Evolutionary conservation across 2,329 filamentous ascomycete species (phyloP).

Genomic region (Fusarium tuaranense): DNA sequence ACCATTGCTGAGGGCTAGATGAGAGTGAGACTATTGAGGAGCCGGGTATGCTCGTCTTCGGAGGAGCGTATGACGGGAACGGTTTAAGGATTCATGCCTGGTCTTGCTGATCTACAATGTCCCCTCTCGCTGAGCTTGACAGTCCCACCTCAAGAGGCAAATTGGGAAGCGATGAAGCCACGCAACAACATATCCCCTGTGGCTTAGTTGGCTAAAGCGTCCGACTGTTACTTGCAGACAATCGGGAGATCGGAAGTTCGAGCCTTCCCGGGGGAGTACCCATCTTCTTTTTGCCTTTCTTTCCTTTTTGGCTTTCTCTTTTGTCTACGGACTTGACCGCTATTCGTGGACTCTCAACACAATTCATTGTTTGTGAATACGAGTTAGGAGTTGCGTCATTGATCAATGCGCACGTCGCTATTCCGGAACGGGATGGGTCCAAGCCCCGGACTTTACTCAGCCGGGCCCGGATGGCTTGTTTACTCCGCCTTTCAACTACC

Average conservation of each 20-base stretch:
- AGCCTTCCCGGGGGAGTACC: conserved; percentile 44
- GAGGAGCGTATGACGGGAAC: not conserved
- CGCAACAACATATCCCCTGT: conserved; percentile 27
- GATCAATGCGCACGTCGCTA: not conserved
- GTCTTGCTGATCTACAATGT: not conserved
- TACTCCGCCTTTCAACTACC: not conserved
- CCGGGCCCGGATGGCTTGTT: not conserved
- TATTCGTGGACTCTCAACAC: not conserved
- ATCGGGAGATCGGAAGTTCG: conserved; percentile 48
- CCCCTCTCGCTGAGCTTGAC: not conserved
- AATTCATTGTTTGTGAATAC: not conserved
- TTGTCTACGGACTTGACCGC: not conserved
- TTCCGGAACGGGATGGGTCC: not conserved
- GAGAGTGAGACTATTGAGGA: not conserved
- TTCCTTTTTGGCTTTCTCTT: not conserved
- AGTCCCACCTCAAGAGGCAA: not conserved
- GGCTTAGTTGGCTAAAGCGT: conserved; percentile 44
- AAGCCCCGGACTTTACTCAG: not conserved
- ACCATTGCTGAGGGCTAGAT: not conserved
- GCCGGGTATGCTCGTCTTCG: too few species aligned
- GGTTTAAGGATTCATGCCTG: not conserved
- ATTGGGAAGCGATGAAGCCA: not conserved
- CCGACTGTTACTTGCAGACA: conserved; percentile 42
- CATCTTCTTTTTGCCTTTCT: not conserved
- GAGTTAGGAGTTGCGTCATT: not conserved